A percentile compares a stretch with the other conserved stretches of the same genome.
Evolutionary conservation across 768 basidiomycete species (phyloP).

Genomic region (Favolaschia claudopus): DNA sequence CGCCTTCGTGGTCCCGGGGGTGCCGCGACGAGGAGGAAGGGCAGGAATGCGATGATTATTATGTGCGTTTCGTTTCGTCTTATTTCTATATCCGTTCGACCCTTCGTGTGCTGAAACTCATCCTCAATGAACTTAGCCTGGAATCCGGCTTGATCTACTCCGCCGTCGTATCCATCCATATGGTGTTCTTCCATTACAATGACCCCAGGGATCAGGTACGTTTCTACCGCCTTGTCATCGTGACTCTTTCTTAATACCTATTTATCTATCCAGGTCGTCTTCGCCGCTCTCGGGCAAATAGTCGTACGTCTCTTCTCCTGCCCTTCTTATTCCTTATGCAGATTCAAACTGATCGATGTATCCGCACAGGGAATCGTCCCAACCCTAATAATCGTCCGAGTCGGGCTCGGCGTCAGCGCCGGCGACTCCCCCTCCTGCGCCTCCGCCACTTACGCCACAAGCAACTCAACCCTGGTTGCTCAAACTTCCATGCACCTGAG

Average conservation of each 20-base stretch:
- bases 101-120: background rate
- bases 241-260: no score
- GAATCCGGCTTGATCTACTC: slow-evolving; percentile 50
- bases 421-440: no score
- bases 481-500: no score
- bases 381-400: slow-evolving; percentile 44
- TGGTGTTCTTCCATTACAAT: slow-evolving; percentile 17
- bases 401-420: slow-evolving; percentile 33
- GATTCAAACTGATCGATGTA: no score
- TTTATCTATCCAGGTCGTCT: no score
- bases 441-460: no score
- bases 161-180: slow-evolving; percentile 35
- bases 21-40: slow-evolving; percentile 37
- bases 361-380: slow-evolving; percentile 42
- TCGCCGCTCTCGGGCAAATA: slow-evolving; percentile 13
- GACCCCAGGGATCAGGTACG: slow-evolving; percentile 20
- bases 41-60: slow-evolving; percentile 43
- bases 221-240: background rate
- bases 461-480: no score
- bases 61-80: slow-evolving; percentile 35
- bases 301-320: background rate
- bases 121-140: slow-evolving; percentile 30
- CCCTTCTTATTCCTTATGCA: background rate
- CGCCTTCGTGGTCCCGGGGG: slow-evolving; percentile 31
- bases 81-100: background rate